Conservation (phyloP, 2,329 filamentous ascomycete species). For the Claviceps paspali region DNA sequence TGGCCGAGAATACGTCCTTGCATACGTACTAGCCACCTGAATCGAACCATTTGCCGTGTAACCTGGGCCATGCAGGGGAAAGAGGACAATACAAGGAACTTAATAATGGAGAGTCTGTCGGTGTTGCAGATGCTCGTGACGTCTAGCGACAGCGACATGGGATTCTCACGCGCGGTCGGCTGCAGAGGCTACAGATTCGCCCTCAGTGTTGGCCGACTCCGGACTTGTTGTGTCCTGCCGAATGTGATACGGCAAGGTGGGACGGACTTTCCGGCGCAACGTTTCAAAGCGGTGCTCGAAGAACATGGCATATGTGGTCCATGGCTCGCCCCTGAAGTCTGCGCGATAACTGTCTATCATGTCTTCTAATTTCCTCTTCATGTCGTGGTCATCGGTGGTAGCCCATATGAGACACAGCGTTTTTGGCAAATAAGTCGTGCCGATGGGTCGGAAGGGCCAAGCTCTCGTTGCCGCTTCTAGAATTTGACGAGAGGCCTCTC, state of each 20-base stretch:
- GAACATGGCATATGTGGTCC: slow-evolving; percentile 3
- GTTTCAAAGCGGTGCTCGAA: slow-evolving; percentile 4
- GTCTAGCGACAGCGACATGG: not conserved
- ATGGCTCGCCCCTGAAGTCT: slow-evolving; percentile 3
- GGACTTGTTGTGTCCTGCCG: slow-evolving; percentile 2
- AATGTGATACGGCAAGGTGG: not conserved
- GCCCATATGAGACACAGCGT: slow-evolving; percentile 5
- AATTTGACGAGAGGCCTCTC: not conserved
- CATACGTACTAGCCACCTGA: not conserved
- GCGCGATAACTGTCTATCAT: slow-evolving; percentile 5
- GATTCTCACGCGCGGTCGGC: not conserved
- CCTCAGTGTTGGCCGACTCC: slow-evolving; percentile 1
- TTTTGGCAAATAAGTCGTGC: slow-evolving; percentile 4
- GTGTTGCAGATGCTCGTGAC: no score
- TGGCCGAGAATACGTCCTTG: no score
- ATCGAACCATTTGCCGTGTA: not conserved
- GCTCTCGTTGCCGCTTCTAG: slow-evolving; percentile 3
- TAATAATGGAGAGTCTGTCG: no score
- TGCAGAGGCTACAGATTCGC: not conserved
- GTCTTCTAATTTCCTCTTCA: slow-evolving; percentile 1
- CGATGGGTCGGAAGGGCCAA: slow-evolving; percentile 5
- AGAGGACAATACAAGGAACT: no score
- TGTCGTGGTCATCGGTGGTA: slow-evolving; percentile 2
- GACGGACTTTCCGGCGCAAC: not conserved
- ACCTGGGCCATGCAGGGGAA: not conserved